Evolutionary conservation across 257 asterid genomes (phyloP).

Genomic region (Forsythia suspensa): DNA sequence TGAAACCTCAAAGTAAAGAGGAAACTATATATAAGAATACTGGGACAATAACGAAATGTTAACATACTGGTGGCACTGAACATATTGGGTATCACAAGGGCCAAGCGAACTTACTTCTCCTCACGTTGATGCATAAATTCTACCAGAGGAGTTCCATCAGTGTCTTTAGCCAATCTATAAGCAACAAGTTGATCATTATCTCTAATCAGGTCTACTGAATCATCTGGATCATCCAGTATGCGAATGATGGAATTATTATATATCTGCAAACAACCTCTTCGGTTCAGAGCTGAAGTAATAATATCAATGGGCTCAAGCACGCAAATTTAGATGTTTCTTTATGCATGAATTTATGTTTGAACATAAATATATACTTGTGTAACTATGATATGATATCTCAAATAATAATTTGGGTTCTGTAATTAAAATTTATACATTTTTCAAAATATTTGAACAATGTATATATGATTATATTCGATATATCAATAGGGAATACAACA

Average conservation of each 20-base stretch:
- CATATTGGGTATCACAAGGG: background rate
- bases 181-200: constrained; percentile 60
- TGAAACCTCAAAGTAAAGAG: background rate
- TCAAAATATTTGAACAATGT: too few species aligned
- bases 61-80: background rate
- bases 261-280: constrained; percentile 44
- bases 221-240: constrained; percentile 44
- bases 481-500: background rate
- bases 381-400: too few species aligned
- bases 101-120: constrained; percentile 43
- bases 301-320: background rate
- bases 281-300: constrained; percentile 20
- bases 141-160: constrained; percentile 44
- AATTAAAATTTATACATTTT: too few species aligned
- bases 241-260: constrained; percentile 40
- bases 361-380: too few species aligned
- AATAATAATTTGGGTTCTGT: too few species aligned
- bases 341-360: background rate
- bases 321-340: background rate
- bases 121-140: constrained; percentile 45
- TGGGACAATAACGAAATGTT: background rate
- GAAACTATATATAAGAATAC: background rate
- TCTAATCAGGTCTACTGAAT: constrained; percentile 52
- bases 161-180: constrained; percentile 57
- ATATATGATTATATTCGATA: too few species aligned